Conservation (phyloP, 768 basidiomycete species). For the Podaxis sp. region DNA sequence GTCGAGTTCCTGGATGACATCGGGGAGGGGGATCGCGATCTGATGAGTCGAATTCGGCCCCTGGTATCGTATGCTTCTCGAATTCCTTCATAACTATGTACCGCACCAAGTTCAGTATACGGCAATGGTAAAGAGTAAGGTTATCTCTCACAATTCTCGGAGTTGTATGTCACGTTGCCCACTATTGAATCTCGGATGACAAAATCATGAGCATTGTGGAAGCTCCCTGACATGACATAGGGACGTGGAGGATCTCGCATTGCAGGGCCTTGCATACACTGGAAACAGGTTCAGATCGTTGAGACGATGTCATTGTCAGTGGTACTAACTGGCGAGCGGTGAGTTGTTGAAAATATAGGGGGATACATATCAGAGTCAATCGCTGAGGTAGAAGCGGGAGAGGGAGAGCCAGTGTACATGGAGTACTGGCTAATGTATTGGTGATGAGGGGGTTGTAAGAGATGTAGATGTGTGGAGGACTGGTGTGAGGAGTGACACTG, state of each 20-base stretch:
- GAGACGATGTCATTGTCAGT: too few relatives aligned
- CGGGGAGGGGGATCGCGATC: neutral
- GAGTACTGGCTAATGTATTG: too few relatives aligned
- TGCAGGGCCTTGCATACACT: neutral
- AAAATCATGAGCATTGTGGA: neutral
- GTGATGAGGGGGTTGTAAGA: too few relatives aligned
- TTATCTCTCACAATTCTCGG: neutral
- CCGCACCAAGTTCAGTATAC: neutral
- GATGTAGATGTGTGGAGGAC: too few relatives aligned
- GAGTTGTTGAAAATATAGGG: too few relatives aligned
- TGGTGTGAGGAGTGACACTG: too few relatives aligned
- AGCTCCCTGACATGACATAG: neutral
- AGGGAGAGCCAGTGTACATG: too few relatives aligned
- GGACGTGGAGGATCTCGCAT: neutral
- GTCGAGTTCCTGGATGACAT: neutral
- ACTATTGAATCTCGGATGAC: neutral
- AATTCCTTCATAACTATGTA: neutral
- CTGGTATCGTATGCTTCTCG: neutral
- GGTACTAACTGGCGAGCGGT: too few relatives aligned
- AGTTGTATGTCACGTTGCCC: neutral
- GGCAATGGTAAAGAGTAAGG: neutral
- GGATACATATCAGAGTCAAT: neutral
- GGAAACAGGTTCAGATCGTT: neutral
- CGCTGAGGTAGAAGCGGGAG: neutral
- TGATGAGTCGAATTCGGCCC: neutral